Base-by-base conservation (phyloP, 495 filamentous ascomycete species). In the Cryomyces minteri region DNA sequence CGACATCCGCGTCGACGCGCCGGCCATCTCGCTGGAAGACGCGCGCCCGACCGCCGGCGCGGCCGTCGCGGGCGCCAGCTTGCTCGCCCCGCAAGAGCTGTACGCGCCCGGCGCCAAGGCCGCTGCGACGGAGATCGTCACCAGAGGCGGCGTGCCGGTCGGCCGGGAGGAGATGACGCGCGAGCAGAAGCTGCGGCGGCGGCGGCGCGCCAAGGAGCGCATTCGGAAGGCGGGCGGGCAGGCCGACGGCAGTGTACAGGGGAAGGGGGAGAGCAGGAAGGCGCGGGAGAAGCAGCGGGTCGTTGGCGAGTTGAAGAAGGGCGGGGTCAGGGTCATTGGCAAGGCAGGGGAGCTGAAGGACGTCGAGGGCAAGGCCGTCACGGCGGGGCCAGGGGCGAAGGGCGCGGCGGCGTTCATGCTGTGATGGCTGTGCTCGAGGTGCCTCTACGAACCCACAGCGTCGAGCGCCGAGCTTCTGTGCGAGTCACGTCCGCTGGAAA, bases 21-120 rank as follows among this genome's bases (percentile, higher is more conserved):
- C 90, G 8, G 82, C 82, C 8, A 80, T 96, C 40, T 74, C 69
- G 49, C 94, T 96, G 83, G 90, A 98, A 63, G 90, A 98, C 57
- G 90, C 87, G 8, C 80, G 90, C 49, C 90, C 90, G 5, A 74
- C 77, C 10, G 84, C 80, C 36, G 79, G 75, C 54, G 77, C 77
- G 39, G 81, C 84, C n/a, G 67, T 73, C 29, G 80, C 74, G 42
- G 77, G 73, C 32, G 74, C 77, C 31, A 83, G 79, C 53, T 78
- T 79, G 63, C 69, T 98, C 32, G 90, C 90, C 18, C 90, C 90
- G 11, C 90, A 98, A 60, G 90, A 98, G 60, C 71, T 98, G 34
- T 96, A 96, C 58, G 74, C 76, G 18, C 45, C n/a, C 29, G 76
- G 81, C 43, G 79, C 18, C 18, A 25, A 25, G 18, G 18, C 82